Conservation (phyloP, 495 filamentous ascomycete species). For the Sordaria brevicollis region DNA sequence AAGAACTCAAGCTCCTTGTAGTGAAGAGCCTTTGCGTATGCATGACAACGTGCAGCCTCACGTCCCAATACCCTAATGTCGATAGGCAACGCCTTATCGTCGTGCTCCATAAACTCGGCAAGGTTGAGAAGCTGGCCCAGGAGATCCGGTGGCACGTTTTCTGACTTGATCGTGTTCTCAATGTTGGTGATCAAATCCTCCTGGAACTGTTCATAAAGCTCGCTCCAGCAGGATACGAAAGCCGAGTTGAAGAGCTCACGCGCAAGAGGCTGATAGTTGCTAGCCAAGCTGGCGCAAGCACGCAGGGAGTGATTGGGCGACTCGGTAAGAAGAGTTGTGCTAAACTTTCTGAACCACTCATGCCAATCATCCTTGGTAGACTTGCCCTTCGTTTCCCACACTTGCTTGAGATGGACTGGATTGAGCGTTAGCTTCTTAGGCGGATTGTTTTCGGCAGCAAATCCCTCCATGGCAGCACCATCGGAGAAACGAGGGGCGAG, state of each 20-base stretch:
- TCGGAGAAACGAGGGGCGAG: constrained; percentile 76
- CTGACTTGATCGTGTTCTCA: constrained; percentile 84
- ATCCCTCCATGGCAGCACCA: constrained; percentile 64
- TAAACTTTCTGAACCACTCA: constrained; percentile 96
- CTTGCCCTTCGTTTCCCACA: constrained; percentile 92
- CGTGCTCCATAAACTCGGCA: constrained; percentile 99
- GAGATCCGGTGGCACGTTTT: constrained; percentile 89
- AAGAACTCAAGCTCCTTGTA: constrained; percentile 99
- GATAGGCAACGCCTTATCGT: constrained; percentile 95
- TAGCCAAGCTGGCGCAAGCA: constrained; percentile 84
- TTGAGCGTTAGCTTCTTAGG: constrained; percentile 94
- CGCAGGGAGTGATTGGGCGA: constrained; percentile 90
- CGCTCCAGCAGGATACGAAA: constrained; percentile 98
- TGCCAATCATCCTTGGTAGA: constrained; percentile 98
- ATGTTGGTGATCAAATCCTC: constrained; percentile 93
- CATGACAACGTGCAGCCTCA: constrained; percentile 91
- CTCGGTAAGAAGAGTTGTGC: constrained; percentile 88
- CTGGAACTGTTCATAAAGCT: constrained; percentile 83
- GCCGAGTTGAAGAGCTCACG: constrained; percentile 94
- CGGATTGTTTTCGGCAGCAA: constrained; percentile 62
- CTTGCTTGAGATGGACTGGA: constrained; percentile 91
- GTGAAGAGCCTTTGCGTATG: constrained; percentile 93
- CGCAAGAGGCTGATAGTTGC: constrained; percentile 84
- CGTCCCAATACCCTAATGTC: constrained; percentile 88
- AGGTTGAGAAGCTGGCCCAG: constrained; percentile 90